Base-by-base conservation (phyloP, 225 moss, liverwort and hornwort species). In the Bryoerythrophyllum caledonicum region DNA sequence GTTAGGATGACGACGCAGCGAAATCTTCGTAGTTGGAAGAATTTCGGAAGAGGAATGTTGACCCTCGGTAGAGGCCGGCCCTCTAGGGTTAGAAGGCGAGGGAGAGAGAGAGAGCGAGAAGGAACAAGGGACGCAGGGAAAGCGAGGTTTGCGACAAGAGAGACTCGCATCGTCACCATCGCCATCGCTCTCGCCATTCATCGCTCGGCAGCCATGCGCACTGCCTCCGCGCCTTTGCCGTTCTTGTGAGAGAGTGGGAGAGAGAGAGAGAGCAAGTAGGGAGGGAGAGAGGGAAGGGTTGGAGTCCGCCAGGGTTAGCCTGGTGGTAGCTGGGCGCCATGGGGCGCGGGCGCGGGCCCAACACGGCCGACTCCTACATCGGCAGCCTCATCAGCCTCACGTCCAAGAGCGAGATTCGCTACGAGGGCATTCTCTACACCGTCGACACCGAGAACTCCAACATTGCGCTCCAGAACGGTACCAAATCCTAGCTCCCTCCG, bases 371-470 rank as follows among this genome's bases (percentile, higher is more conserved):
- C 82, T 96, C 96, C 17, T 96, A 92, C 76, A 96, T 96, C 79
- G 96, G 96, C 68, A 96, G 96, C 77, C 92, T 96, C 70, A 96
- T 96, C 68, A 94, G 96, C 85, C 94, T 96, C 87, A 96, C 96
- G 60, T 94, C 96, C 28, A 96, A 96, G 90, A 96, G 96, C 85
- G 96, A 96, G 92, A 96, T 96, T 90, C 92, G 96, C 12, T 96
- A 96, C 27, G 96, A 96, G 73, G 96, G 96, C 52, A 94, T 96
- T 75, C 74, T 96, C 60, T 94, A 94, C 48, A 94, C 92, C 1
- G 96, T 96, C 59, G 96, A 96, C 76, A 96, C 96, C 19, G 96
- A 96, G 86, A 96, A 96, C 90, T 96, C 96, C 80, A 96, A 96
- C 87, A 96, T 96, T 78, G 96, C 96, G 56, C 86, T 96, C 38